Base-by-base conservation (phyloP, 768 basidiomycete genomes). In the Hortiboletus flavorubellus region DNA sequence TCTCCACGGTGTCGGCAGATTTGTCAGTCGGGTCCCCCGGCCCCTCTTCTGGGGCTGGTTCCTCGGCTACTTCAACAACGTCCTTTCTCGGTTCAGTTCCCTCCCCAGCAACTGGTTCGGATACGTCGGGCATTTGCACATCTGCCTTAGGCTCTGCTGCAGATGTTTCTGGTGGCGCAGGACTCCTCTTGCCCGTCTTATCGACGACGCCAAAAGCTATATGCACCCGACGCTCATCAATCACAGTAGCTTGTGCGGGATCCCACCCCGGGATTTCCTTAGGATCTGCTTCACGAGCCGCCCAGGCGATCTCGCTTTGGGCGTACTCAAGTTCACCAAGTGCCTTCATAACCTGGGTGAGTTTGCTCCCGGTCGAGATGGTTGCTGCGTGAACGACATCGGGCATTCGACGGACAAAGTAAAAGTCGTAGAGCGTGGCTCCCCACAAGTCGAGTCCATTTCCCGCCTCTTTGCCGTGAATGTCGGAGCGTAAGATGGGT, bases 361-460 rank as follows among this genome's bases (percentile, higher is more conserved):
- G 53, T 37, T 51, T 68, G 46, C 69, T 70, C n/a, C 63, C 63
- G 2, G 65, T 54, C 4, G 54, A 55, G 45, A 58, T 58, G 29
- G 53, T 61, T 9, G 47, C 7, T 3, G 6, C 39, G 3, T 50
- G 21, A 2, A 6, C 0, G 15, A 0, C 35, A 33, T 12, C 8
- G 4, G 62, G 62, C 14, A 59, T 15, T 30, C 56, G 35, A 31
- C 41, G 45, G 48, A 63, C 39, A 54, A 37, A n/a, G 45, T 61
- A 70, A 52, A 70, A 71, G 45, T 70, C 69, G 43, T 62, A 65
- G 31, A 70, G 63, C 2, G 69, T 70, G 0, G 67, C 67, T 5
- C 65, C 69, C 68, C 69, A 70, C 18, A 59, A 18, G 23, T 56
- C 9, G 23, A 60, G 52, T 6, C 59, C 64, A 14, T 65, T 65